Conservation (phyloP, 768 basidiomycete genomes). For the Tricholoma flavovirens region DNA sequence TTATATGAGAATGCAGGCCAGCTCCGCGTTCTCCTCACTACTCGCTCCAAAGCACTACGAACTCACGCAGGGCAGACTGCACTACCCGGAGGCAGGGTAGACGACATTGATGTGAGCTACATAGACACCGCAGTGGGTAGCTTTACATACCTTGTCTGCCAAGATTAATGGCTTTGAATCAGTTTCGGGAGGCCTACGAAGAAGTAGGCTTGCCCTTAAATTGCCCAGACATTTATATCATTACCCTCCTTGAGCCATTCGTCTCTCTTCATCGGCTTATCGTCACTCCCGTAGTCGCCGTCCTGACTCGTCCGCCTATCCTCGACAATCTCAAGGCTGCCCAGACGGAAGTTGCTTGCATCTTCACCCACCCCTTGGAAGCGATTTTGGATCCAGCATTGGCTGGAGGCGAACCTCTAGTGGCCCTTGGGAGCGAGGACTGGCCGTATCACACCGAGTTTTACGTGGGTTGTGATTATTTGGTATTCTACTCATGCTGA, state of each 20-base stretch:
- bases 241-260: conserved; percentile 62
- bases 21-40: conserved; percentile 78
- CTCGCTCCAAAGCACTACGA: conserved; percentile 69
- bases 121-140: conserved; percentile 63
- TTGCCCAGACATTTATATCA: conserved; percentile 49
- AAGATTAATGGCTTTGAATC: background rate
- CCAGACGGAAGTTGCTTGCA: conserved; percentile 66
- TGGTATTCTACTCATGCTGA: background rate
- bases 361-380: conserved; percentile 77
- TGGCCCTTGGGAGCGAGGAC: conserved; percentile 53
- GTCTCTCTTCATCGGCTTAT: conserved; percentile 62
- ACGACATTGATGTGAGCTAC: conserved; percentile 56
- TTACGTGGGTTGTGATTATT: conserved; percentile 46
- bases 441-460: conserved; percentile 77
- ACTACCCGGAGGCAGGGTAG: conserved; percentile 76
- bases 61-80: conserved; percentile 81
- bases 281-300: conserved; percentile 74
- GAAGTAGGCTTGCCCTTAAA: conserved; percentile 68
- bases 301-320: conserved; percentile 51
- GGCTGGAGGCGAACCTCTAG: conserved; percentile 43
- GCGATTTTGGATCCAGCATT: conserved; percentile 61
- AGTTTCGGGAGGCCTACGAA: conserved; percentile 83
- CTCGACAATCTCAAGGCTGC: conserved; percentile 49
- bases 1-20: conserved; percentile 66
- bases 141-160: background rate